Evolutionary conservation across 2,329 filamentous ascomycete genomes (phyloP).

Genomic region (Botrytis paeoniae): DNA sequence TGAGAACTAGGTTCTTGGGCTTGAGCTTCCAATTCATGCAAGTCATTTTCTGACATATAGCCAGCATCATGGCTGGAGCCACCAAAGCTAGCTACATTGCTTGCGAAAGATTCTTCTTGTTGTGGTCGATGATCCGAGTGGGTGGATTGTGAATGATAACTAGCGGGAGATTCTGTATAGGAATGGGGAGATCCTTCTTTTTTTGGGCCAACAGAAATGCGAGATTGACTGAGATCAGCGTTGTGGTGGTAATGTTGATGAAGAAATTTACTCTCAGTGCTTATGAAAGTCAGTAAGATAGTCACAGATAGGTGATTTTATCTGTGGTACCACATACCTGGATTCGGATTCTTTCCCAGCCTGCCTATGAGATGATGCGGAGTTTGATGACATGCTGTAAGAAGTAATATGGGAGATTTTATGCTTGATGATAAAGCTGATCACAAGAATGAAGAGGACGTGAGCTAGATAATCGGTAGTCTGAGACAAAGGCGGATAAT

Average conservation of each 20-base stretch:
- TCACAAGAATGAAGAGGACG: neutral
- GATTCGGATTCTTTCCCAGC: neutral
- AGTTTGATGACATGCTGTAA: neutral
- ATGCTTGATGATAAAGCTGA: neutral
- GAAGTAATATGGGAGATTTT: neutral
- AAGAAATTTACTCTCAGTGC: neutral
- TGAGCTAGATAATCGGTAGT: neutral
- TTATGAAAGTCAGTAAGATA: conserved; percentile 8
- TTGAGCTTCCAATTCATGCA: neutral
- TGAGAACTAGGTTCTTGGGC: neutral
- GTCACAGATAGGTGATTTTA: neutral
- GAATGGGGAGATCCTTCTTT: neutral
- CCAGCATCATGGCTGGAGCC: neutral
- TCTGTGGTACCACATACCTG: conserved; percentile 2
- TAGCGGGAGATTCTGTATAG: neutral
- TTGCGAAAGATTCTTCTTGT: neutral
- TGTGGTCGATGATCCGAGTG: neutral
- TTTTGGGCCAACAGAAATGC: neutral
- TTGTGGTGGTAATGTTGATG: neutral
- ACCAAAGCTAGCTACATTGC: neutral
- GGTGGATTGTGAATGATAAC: neutral
- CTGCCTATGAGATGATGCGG: neutral
- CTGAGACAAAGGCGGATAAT: no score
- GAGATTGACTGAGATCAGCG: neutral
- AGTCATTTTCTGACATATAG: neutral